Conservation (phyloP, 176 grass and related monocot species). For the Eremochloa ophiuroides region DNA sequence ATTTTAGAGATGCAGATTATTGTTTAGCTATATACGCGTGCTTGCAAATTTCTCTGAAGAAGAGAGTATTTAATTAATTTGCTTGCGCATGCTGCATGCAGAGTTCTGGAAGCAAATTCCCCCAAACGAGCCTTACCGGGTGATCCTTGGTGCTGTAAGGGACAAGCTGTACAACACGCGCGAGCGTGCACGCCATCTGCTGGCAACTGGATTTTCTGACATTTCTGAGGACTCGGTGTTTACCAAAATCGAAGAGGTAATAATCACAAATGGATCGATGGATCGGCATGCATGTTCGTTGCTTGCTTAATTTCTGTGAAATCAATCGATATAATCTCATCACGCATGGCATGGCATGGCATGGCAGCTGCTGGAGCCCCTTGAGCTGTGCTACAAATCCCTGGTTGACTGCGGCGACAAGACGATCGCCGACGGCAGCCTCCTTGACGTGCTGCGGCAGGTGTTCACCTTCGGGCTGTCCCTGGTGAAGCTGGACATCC, state of each 20-base stretch:
- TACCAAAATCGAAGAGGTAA: conserved; percentile 59
- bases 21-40: too few species aligned
- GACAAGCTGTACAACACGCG: conserved; percentile 82
- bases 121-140: conserved; percentile 65
- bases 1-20: background rate
- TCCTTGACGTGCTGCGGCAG: conserved; percentile 81
- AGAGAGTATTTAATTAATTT: too few species aligned
- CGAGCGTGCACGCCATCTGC: conserved; percentile 53
- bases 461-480: conserved; percentile 75
- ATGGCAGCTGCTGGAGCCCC: too few species aligned
- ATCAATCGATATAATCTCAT: too few species aligned
- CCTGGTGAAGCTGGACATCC: conserved; percentile 79
- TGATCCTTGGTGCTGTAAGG: conserved; percentile 73
- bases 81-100: too few species aligned
- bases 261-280: too few species aligned
- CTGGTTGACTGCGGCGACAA: conserved; percentile 61
- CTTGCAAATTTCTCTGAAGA: too few species aligned
- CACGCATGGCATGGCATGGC: too few species aligned
- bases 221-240: conserved; percentile 42
- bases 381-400: conserved; percentile 81
- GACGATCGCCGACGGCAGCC: conserved; percentile 67
- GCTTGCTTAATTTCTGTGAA: background rate
- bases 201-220: conserved; percentile 51
- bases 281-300: background rate
- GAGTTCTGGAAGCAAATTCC: conserved; percentile 90